A percentile compares a stretch with the other conserved stretches of the same genome.
phyloP scores from a whole-genome alignment of 176 grass and related monocot genomes.

The Puya raimondii region DNA sequence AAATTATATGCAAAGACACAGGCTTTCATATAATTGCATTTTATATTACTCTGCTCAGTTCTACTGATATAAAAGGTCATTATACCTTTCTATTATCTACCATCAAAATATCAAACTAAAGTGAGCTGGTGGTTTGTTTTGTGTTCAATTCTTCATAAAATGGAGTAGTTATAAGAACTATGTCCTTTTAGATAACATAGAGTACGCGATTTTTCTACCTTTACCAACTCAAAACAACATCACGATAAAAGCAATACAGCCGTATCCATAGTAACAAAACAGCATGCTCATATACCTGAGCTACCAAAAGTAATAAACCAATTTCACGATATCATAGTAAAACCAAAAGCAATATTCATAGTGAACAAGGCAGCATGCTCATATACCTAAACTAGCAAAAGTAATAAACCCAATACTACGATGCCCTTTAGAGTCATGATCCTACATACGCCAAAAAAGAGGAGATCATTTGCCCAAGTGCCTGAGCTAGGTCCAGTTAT shows the following conservation, averaged over 20 bases:
- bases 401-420: conserved; percentile 96
- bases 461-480: conserved; percentile 4
- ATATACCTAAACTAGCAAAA: conserved; percentile 63
- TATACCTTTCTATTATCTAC: too few species aligned
- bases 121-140: too few species aligned
- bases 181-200: too few species aligned
- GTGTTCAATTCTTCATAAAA: too few species aligned
- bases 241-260: neutral
- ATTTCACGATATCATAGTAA: conserved; percentile 34
- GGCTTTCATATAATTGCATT: too few species aligned
- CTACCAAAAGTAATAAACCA: conserved; percentile 89
- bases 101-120: too few species aligned
- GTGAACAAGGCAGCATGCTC: neutral
- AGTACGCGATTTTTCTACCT: too few species aligned
- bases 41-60: too few species aligned
- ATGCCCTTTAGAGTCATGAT: conserved; percentile 82
- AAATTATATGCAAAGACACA: too few species aligned
- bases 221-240: too few species aligned
- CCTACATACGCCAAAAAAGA: conserved; percentile 37
- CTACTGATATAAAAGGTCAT: too few species aligned
- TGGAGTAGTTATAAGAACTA: too few species aligned
- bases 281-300: conserved; percentile 31
- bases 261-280: neutral
- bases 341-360: neutral
- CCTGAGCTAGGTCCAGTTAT: neutral